Evolutionary conservation across 345 rosid genomes (phyloP).

Genomic region (Moricandia arvensis): DNA sequence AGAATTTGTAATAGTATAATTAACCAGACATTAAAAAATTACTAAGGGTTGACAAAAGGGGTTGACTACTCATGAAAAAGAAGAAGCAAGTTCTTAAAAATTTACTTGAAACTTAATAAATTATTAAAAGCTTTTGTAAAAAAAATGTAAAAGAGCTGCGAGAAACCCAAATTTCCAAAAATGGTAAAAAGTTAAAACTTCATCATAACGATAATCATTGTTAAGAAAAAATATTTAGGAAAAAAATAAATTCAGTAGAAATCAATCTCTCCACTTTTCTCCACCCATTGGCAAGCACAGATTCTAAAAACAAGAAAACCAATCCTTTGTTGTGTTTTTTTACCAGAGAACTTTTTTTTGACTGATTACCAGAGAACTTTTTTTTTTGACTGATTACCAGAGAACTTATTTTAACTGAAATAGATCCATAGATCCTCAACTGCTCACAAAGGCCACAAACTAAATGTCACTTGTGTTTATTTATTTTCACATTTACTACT

Average conservation of each 20-base stretch:
- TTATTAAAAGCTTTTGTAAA: background rate
- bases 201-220: slow-evolving; percentile 22
- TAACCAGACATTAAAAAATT: too few species aligned
- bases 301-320: slow-evolving; percentile 13
- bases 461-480: slow-evolving; percentile 6
- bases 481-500: background rate
- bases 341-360: background rate
- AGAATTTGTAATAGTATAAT: too few species aligned
- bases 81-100: background rate
- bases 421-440: slow-evolving; percentile 3
- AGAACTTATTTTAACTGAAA: background rate
- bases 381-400: background rate
- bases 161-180: slow-evolving; percentile 9
- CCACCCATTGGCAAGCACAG: slow-evolving; percentile 22
- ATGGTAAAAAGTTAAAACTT: slow-evolving; percentile 26
- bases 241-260: background rate
- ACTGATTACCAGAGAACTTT: background rate
- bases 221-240: background rate
- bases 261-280: slow-evolving; percentile 17
- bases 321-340: background rate
- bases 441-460: background rate
- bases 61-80: background rate
- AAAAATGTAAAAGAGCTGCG: background rate
- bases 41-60: too few species aligned
- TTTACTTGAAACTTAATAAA: background rate